Base-by-base conservation (phyloP, 1,284 basidiomycete genomes). In the Sparassis latifolia region DNA sequence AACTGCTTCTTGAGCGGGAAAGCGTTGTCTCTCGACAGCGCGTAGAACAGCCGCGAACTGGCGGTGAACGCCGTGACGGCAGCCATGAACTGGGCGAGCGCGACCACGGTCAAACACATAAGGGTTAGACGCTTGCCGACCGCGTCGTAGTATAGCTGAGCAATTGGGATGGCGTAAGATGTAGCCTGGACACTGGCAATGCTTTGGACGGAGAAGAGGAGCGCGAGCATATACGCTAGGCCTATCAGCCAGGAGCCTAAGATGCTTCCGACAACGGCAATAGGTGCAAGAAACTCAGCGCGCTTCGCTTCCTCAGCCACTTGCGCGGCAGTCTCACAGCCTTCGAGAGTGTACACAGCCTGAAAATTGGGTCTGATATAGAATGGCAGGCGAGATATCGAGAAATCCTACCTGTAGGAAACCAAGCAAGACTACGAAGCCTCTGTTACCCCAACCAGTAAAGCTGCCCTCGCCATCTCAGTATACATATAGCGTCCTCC, bases 341-440 rank as follows among this genome's bases (percentile, higher is more conserved):
- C 80, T 65, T 80, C 80, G 29, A 82, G 70, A 1, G 80, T 80
- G 58, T 82, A 82, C 4, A 82, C 79, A 2, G 79, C 79, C 72
- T 78, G 47, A 20, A 20, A 20, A 0, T 35, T 12, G 30, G 49
- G 12, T 20, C 31, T 5, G 35, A 29, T 30, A 41, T 12, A 28
- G 38, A 7, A 12, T 37, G 44, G 33, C 30, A 47, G 4, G 37
- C 33, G 43, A 31, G 27, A 32, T 3, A 9, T 10, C 30, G 2
- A 29, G 27, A 7, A 5, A n/a, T 2, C 59, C 2, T 52, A 71
- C 76, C 66, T 81, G 78, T 3, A 81, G 71, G 61, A 82, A 81
- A 3, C 80, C 80, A 7, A 82, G 69, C 27, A 82, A 72, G 41
- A 80, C 76, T 33, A 82, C 80, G 55, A 82, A 80, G 12, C 76